Evolutionary conservation across 2,329 filamentous ascomycete species (phyloP).

Genomic region (Xylaria sp.): DNA sequence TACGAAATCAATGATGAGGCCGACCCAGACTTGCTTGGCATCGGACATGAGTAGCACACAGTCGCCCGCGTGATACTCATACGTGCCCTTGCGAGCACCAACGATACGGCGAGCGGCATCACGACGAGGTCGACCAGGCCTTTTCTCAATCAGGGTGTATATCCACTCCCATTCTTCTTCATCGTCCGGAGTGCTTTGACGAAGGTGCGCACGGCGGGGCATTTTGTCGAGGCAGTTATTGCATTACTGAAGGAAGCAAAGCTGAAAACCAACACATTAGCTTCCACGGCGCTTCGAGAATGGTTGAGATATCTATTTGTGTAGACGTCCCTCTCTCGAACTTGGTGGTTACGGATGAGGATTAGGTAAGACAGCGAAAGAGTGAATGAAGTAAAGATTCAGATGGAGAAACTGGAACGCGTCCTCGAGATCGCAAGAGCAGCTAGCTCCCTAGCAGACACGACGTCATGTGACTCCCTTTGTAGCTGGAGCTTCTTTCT

Average conservation of each 20-base stretch:
- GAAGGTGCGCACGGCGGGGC: conserved; percentile 36
- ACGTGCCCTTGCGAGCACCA: conserved; percentile 75
- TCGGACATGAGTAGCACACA: conserved; percentile 83
- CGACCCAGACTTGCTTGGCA: conserved; percentile 86
- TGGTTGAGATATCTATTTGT: no score
- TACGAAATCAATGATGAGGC: conserved; percentile 76
- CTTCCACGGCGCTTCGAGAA: no score
- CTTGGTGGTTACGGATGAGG: no score
- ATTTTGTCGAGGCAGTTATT: conserved; percentile 9
- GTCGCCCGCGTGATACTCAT: conserved; percentile 77
- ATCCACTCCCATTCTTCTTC: conserved; percentile 81
- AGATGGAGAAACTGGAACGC: conserved; percentile 1
- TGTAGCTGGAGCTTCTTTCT: no score
- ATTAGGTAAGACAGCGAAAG: no score
- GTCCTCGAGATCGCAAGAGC: background rate
- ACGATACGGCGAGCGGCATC: conserved; percentile 51
- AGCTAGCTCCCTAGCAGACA: background rate
- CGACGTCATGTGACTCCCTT: conserved; percentile 15
- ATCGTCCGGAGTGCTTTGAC: conserved; percentile 55
- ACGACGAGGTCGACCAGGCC: conserved; percentile 11
- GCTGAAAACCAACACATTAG: background rate
- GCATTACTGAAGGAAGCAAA: background rate
- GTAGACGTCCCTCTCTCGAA: no score
- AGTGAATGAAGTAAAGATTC: no score
- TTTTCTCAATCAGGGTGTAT: conserved; percentile 42